Conservation (phyloP, 2,329 filamentous ascomycete genomes). For the Lachnellula arida region DNA sequence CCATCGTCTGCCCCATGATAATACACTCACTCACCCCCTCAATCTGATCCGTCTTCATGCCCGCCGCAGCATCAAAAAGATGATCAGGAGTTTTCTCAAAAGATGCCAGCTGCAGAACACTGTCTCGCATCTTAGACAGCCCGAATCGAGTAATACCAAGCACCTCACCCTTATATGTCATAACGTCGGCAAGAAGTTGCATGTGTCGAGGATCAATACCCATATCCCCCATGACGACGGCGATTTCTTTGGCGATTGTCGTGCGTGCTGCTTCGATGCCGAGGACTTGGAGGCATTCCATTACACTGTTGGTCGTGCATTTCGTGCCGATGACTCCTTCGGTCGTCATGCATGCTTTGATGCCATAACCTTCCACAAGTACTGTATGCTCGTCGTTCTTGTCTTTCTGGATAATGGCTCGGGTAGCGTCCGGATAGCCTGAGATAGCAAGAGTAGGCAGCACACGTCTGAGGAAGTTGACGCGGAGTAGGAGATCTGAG, state of each 20-base stretch:
- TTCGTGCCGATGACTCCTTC: conserved; percentile 78
- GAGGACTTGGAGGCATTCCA: conserved; percentile 82
- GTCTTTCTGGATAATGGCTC: conserved; percentile 84
- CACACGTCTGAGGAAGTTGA: conserved; percentile 79
- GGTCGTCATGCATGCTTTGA: conserved; percentile 86
- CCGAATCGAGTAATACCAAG: conserved; percentile 96
- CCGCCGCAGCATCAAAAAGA: conserved; percentile 87
- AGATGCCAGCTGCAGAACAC: conserved; percentile 85
- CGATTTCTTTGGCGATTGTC: conserved; percentile 87
- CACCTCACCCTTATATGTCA: conserved; percentile 98
- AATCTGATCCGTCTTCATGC: conserved; percentile 87
- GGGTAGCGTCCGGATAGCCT: conserved; percentile 78
- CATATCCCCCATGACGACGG: conserved; percentile 87
- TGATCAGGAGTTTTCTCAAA: conserved; percentile 99
- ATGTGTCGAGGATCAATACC: conserved; percentile 96
- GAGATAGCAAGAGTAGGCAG: conserved; percentile 83
- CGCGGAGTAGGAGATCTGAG: conserved; percentile 66
- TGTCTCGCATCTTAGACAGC: conserved; percentile 92
- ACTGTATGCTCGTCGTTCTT: conserved; percentile 64
- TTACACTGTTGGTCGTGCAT: conserved; percentile 77
- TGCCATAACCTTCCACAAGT: conserved; percentile 90
- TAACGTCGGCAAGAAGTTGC: conserved; percentile 93
- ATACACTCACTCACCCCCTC: conserved; percentile 96
- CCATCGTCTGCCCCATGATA: conserved; percentile 96
- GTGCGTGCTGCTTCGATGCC: conserved; percentile 91